Evolutionary conservation across 1,284 basidiomycete genomes (phyloP), one percentile per base, ranked within the genome.

Genomic region (Heliocybe sulcata): DNA sequence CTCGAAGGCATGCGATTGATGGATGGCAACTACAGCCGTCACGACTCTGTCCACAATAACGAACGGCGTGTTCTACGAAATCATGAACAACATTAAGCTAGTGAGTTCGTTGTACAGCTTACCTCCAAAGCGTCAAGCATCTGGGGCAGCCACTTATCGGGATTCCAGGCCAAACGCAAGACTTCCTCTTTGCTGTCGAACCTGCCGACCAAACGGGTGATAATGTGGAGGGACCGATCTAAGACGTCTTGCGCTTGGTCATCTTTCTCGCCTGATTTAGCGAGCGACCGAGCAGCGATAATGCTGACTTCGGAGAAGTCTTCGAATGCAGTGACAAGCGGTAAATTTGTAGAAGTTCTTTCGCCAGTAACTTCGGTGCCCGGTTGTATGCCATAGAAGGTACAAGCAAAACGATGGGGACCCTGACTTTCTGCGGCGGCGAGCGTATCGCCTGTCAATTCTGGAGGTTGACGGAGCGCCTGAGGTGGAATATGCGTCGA

Each of bases 41-140:
- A 92, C 75, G 16, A 86, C 72, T 25, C 80, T 77, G 55, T 91
- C 85, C 14, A 92, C 81, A 0, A 81, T 71, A 3, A 77, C 73
- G 61, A 93, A 92, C 48, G 81, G 82, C n/a, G 77, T 67, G 22
- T 69, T 71, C 86, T 87, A 61, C 55, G 55, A 23, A 22, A 56
- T 38, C 23, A 64, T 54, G 45, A 20, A 42, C 31, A 35, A 25
- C 33, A 52, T 35, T n/a, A 23, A 10, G 45, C 51, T 42, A 8
- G 45, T 38, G 14, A 27, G 49, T 26, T 47, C 27, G 54, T 22
- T 35, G 50, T 2, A 54, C 33, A 35, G 59, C 74, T 59, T 56
- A 86, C 87, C 72, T 79, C 75, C 47, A 76, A 68, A 53, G 81
- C 76, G 35, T 70, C 62, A 2, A 90, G 69, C 42, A 85, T 62